Percentiles rank a stretch among this genome's conserved stretches.
Evolutionary conservation across 768 basidiomycete genomes (phyloP).

Genomic region (Podaxis rugospora): DNA sequence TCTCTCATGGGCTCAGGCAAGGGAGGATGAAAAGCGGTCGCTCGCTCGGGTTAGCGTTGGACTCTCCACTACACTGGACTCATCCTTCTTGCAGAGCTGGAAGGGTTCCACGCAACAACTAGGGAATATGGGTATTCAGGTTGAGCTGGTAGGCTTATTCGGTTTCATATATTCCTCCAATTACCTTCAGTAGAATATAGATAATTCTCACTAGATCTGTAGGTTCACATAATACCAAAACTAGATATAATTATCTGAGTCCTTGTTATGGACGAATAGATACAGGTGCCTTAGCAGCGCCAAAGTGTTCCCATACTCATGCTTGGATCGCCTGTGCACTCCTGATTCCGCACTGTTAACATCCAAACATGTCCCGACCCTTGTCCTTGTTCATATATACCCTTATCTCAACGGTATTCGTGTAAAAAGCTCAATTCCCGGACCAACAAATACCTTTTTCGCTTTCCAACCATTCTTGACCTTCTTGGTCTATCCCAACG

Average conservation of each 20-base stretch:
- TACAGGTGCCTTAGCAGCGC: no score
- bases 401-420: not conserved
- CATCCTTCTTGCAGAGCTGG: not conserved
- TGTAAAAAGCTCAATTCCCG: not conserved
- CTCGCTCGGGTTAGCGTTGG: not conserved
- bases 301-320: no score
- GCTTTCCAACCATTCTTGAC: not conserved
- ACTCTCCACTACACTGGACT: not conserved
- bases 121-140: not conserved
- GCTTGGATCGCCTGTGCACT: not conserved
- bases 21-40: not conserved
- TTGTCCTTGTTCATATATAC: not conserved
- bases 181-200: not conserved
- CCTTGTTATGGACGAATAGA: no score
- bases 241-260: not conserved
- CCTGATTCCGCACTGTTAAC: not conserved
- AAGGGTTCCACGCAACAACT: not conserved
- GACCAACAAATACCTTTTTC: not conserved
- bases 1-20: not conserved
- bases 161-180: not conserved
- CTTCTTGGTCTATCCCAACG: conserved; percentile 35
- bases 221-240: no score
- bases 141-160: not conserved
- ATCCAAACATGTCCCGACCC: not conserved
- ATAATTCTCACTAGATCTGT: no score